Conservation (phyloP, 257 asterid species). For the Nicotiana sylvestris region DNA sequence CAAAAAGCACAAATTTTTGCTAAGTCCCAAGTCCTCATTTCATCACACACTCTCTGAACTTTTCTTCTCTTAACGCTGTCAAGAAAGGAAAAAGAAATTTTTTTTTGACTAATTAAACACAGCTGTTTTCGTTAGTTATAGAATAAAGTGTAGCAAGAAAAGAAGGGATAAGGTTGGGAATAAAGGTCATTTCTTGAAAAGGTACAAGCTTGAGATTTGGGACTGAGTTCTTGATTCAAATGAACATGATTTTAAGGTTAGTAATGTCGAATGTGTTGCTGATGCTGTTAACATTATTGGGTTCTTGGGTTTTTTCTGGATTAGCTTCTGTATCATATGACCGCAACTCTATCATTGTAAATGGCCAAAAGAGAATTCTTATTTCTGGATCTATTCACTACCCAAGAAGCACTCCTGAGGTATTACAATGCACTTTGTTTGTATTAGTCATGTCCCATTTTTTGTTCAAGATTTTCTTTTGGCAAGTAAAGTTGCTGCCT, state of each 20-base stretch:
- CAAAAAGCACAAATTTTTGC: slow-evolving; percentile 18
- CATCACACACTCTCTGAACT: not conserved
- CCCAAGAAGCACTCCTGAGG: slow-evolving; percentile 37
- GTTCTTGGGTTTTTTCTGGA: slow-evolving; percentile 24
- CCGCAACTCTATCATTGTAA: slow-evolving; percentile 20
- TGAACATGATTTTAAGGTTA: slow-evolving; percentile 1
- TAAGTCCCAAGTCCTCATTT: not conserved
- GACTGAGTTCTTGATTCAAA: not conserved
- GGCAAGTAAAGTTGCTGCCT: no score
- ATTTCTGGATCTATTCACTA: slow-evolving; percentile 38
- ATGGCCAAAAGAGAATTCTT: slow-evolving; percentile 35
- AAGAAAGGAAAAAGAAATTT: not conserved
- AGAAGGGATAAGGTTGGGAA: slow-evolving; percentile 10
- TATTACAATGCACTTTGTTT: slow-evolving; percentile 20
- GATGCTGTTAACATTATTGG: slow-evolving; percentile 23
- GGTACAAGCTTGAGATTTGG: not conserved
- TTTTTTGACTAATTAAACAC: not conserved
- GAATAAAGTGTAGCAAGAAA: slow-evolving; percentile 36
- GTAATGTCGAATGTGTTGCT: slow-evolving; percentile 24
- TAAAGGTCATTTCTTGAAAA: not conserved
- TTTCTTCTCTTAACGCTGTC: not conserved
- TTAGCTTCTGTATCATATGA: slow-evolving; percentile 31
- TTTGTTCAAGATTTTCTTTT: no score
- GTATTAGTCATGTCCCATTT: no score
- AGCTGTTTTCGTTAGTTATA: slow-evolving; percentile 9